Base-by-base conservation (phyloP, 768 basidiomycete species). In the Russula abietina region DNA sequence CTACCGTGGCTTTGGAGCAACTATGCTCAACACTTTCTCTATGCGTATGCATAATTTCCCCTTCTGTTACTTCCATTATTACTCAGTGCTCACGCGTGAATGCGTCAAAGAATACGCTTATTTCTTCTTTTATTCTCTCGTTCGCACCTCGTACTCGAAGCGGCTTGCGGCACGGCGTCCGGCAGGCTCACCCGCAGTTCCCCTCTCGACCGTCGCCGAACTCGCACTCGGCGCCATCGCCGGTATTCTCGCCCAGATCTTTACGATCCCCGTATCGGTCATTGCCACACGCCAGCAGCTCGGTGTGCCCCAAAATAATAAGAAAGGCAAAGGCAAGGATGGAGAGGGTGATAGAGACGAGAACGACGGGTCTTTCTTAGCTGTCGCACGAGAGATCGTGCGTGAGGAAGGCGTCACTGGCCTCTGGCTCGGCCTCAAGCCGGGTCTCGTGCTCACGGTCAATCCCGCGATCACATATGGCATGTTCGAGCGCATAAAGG, bases 381-480 rank as follows among this genome's bases (percentile, higher is more conserved):
- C 78, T 33, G 89, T 97, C 10, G 92, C 87, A 9, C 80, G 81
- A 14, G 91, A 95, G 72, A 97, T 99, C 70, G 78, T 98, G 45
- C 82, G 84, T 1, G 92, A 96, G 73, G 92, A 96, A 64, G 93
- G 93, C 58, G 77, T 93, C 2, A 80, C 83, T 0, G 95, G 92
- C 10, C 77, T 98, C 2, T 99, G 97, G 97, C 80, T 93, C 7
- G 97, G 97, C 8, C 77, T 98, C 64, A 91, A 88, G 72, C 95
- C 97, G 2, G 86, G 91, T 45, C 76, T 99, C 67, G 93, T 98
- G n/a, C 81, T 99, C 38, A 98, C 96, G 38, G 86, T 94, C 57
- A 98, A 98, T 74, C 96, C 97, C 5, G 93, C 96, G 26, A 98
- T 99, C 73, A 99, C 96, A 1, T 98, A 96, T 70, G 97, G 97